Conservation (phyloP, 768 basidiomycete species). For the Hydnomerulius pinastri region DNA sequence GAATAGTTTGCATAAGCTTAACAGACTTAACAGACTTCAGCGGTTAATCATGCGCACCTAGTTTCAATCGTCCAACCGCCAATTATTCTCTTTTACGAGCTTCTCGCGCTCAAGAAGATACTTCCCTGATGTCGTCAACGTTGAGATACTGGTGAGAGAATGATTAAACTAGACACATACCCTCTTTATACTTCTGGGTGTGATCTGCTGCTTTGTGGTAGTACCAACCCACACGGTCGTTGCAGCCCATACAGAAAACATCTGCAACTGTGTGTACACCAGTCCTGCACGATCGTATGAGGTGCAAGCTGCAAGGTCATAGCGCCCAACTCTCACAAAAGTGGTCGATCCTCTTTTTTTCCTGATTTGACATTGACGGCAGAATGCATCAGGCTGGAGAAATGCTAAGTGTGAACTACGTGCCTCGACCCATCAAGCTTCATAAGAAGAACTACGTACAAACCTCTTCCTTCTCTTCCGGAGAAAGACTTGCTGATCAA, state of each 20-base stretch:
- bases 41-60: neutral
- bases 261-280: conserved; percentile 83
- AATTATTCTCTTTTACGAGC: conserved; percentile 79
- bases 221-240: conserved; percentile 79
- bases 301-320: neutral
- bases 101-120: conserved; percentile 81
- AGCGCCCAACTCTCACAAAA: conserved; percentile 50
- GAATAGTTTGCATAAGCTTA: too few species aligned
- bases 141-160: neutral
- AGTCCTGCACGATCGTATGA: conserved; percentile 47
- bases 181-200: conserved; percentile 86
- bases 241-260: conserved; percentile 77
- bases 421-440: neutral
- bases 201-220: conserved; percentile 78
- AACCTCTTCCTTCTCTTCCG: conserved; percentile 80
- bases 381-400: conserved; percentile 68
- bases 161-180: conserved; percentile 33
- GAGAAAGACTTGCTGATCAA: conserved; percentile 85
- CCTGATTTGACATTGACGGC: conserved; percentile 77
- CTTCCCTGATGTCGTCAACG: conserved; percentile 53
- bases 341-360: conserved; percentile 68
- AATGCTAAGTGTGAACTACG: neutral
- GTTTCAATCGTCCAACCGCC: conserved; percentile 56
- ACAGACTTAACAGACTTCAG: too few species aligned
- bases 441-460: conserved; percentile 46